Evolutionary conservation across 148 eudicot genomes (phyloP), one percentile per base, ranked within the genome.

Genomic region (Silene latifolia): DNA sequence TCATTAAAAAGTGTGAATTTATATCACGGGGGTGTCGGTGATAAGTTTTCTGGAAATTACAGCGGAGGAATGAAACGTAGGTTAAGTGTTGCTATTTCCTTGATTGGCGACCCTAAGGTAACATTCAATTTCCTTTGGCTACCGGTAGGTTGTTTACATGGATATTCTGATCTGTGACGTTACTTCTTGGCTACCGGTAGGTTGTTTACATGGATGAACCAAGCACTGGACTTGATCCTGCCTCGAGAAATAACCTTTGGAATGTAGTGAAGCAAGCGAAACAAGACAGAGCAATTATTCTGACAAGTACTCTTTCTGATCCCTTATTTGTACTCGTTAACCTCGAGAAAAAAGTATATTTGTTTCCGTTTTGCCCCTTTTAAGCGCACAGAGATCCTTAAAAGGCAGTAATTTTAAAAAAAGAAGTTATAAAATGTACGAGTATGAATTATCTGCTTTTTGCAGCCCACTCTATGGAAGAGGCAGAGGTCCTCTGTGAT

Each of bases 11-110:
- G 91, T 73, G 90, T 93, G 25, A 93, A 91, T 75, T 77, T 93
- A 67, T 93, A 87, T 76, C 77, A 86, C 68, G 97, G 98, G 44
- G 93, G 96, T 18, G 94, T 93, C 76, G 92, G 87, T 60, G 98
- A 93, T 75, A 89, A 89, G 79, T 84, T 80, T 78, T 82, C 97
- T 68, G 91, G 94, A 59, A 88, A 88, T 69, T 93, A 91, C 72
- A 93, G 98, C 68, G 98, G 98, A 76, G 98, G 98, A 23, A 93
- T 93, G 98, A 93, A 91, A 80, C 89, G 98, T 83, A 89, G 97
- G 85, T 97, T 93, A 53, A 93, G 97, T 77, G 97, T 93, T 24
- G 97, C 97, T 59, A 91, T 93, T 73, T 89, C 98, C 48, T 86
- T 93, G 67, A 93, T 93, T 79, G 98, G 97, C 51, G 88, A 91